phyloP scores from a whole-genome alignment of 805 yeast genomes.

The Yamadazyma ubonensis region DNA sequence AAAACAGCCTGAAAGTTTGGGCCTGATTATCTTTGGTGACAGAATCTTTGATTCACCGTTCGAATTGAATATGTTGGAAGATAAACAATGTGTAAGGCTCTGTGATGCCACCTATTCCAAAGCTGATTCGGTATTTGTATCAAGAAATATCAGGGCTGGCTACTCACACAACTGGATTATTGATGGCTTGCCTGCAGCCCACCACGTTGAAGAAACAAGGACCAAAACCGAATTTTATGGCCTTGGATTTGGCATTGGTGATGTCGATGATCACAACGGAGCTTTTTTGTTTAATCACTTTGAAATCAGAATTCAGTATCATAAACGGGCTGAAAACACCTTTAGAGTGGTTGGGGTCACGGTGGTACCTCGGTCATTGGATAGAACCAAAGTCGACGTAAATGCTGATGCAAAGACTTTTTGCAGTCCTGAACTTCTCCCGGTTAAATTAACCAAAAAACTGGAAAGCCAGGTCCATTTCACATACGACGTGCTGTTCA shows the following conservation, averaged over 20 bases:
- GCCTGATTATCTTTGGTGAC: conserved; percentile 93
- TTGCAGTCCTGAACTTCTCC: conserved; percentile 33
- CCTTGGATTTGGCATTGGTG: conserved; percentile 79
- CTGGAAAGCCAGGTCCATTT: conserved; percentile 61
- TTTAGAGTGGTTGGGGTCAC: conserved; percentile 90
- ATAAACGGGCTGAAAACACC: conserved; percentile 61
- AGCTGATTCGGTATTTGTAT: conserved; percentile 71
- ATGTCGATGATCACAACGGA: conserved; percentile 51
- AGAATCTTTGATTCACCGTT: conserved; percentile 93
- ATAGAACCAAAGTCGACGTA: conserved; percentile 25
- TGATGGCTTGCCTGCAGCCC: conserved; percentile 94
- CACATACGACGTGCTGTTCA: conserved; percentile 81
- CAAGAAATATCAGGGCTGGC: conserved; percentile 75
- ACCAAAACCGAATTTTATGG: conserved; percentile 68
- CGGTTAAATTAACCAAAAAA: conserved; percentile 50
- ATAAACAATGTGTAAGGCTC: conserved; percentile 63
- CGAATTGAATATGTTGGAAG: conserved; percentile 71
- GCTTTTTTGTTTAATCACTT: conserved; percentile 80
- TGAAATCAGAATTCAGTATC: conserved; percentile 78
- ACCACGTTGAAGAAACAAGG: conserved; percentile 51
- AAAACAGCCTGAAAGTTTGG: conserved; percentile 85
- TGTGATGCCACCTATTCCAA: conserved; percentile 63
- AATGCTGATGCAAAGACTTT: conserved; percentile 25
- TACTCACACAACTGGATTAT: conserved; percentile 89
- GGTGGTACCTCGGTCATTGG: conserved; percentile 65